Base-by-base conservation (phyloP, 768 basidiomycete species). In the Pholiota conissans region DNA sequence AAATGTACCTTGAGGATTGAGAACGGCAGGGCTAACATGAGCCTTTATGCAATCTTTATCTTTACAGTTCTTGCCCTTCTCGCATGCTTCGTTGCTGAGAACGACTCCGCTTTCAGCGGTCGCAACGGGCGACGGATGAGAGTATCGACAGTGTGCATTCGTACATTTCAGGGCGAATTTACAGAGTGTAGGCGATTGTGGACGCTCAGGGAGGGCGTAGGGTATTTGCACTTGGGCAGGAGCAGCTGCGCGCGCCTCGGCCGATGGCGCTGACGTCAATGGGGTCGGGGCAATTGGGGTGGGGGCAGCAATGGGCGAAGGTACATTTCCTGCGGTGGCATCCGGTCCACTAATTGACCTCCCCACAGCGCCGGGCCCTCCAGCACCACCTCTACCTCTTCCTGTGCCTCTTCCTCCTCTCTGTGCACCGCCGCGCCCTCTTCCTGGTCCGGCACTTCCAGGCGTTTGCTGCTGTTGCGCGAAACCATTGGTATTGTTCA, bases 121-220 rank as follows among this genome's bases (percentile, higher is more conserved):
- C 5, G 97, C 95, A 3, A 95, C 93, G n/a, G 97, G 97, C 8
- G 91, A 94, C 4, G 97, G 95, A 71, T 99, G 97, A 8, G 93
- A 93, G 71, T 86, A 98, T 16, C 90, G 81, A 71, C 97, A 99
- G 46, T 87, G 79, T 0, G 90, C 79, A 70, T 98, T 96, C 49
- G 89, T 90, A 73, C 97, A 99, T 63, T 95, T 96, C 22, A 89
- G 79, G 10, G 83, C 86, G 62, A 91, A 98, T 74, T 97, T 97
- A 85, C 97, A 99, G 20, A 99, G 79, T 0, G 90, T 92, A 0
- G 92, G 92, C 1, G 92, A 92, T 64, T 89, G 88, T 1, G 91
- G 92, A 29, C 92, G 82, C 59, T 89, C 86, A n/a, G 89, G 89
- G 16, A 85, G 67, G 3, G 78, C 79, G 65, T 84, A 90, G 2